Evolutionary conservation across 2,329 filamentous ascomycete genomes (phyloP), one percentile per base, ranked within the genome.

Genomic region (Zymoseptoria tritici): DNA sequence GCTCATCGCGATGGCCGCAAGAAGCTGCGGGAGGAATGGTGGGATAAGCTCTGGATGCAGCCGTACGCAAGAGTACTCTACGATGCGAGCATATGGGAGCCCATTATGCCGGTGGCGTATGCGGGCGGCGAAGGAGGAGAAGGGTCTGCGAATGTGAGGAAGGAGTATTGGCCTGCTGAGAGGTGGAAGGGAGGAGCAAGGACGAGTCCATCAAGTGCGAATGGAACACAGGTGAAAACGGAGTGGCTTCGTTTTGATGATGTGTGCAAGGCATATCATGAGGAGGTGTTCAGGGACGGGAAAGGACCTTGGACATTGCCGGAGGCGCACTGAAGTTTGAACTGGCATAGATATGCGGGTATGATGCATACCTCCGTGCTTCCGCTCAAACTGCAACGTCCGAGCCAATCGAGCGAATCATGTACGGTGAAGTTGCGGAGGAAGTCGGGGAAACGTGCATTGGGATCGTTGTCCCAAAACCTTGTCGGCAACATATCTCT

Each of bases 181-280:
- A 79, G 66, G 63, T 74, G 78, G 8, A 75, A 72, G 52, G 79
- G 79, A 1, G 80, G 79, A 3, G 70, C 77, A 8, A 79, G 79
- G 77, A 79, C 60, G 75, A 78, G 75, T 72, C 78, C 66, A 63
- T 73, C 77, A 2, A 72, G 70, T 26, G 77, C 78, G 1, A 77
- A 78, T 8, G 66, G 77, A 16, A 80, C 75, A n/a, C n/a, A n/a
- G 26, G 46, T 75, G 0, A 75, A 74, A 46, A 29, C 72, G 68
- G 16, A 71, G 71, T 81, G 78, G 78, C 61, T 79, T 46, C 68
- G 70, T 2, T 78, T 78, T 62, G 71, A 71, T 7, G 75, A 78
- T 19, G 70, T 80, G 3, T 81, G 79, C 62, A 68, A 70, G 24
- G 73, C 72, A 1, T 75, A 72, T 58, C 76, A 78, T 56, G 72